Base-by-base conservation (phyloP, 2,329 filamentous ascomycete species). In the Colletotrichum melonis region DNA sequence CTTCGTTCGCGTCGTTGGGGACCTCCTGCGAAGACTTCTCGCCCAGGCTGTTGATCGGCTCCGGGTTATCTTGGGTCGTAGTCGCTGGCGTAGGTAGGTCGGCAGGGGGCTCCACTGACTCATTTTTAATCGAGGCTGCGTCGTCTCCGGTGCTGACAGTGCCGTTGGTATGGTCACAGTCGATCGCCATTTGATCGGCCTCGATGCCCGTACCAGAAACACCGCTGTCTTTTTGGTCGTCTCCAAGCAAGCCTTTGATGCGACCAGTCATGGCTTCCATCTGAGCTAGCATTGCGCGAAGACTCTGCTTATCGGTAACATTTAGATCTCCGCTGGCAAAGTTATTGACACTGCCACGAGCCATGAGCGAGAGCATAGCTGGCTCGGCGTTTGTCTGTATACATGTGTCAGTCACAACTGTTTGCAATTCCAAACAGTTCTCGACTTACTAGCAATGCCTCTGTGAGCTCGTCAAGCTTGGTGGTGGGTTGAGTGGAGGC, bases 361-460 rank as follows among this genome's bases (percentile, higher is more conserved):
- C 84, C 79, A 90, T 88, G 66, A 89, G 76, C 9, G 85, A 79
- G 28, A 90, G 76, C n/a, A 87, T 77, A 32, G 77, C 78, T 2
- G 85, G 81, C 66, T 86, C 85, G 26, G 87, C 87, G 67, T 85
- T 77, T 32, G 85, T 79, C 86, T 89, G 19, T 49, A 74, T 24
- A 63, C 22, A 42, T 49, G 16, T 62, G 69, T 78, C 60, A 77
- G 72, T 62, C 73, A n/a, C 32, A 26, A 24, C 14, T 14, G 74
- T 76, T 58, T 30, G 26, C n/a, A 32, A 4, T 49, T 55, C 30
- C 9, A 6, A 6, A 22, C 6, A 8, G 8, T 7, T 35, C 24
- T 65, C 69, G 75, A 88, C 91, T 86, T 85, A 93, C 92, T 75
- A 93, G 85, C 75, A 94, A 85, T 66, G 89, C 86, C 73, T 89